These are phyloP conservation scores for Alternaria postmessia DNA, from an alignment of 2,329 filamentous ascomycete genomes.

Conservation along the genomic window DNA sequence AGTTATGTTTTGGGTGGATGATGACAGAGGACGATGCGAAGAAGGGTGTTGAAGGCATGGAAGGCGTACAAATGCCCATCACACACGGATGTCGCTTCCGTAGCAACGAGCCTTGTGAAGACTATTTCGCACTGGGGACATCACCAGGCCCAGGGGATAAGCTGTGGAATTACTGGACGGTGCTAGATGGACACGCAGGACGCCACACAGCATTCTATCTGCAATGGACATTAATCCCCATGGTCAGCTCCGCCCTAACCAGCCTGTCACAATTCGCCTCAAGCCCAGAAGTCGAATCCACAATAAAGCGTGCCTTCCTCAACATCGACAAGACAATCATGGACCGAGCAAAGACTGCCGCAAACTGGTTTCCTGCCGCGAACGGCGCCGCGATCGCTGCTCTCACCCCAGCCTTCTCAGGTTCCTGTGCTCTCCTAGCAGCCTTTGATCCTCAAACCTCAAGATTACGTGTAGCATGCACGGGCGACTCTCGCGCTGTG, in stretches of 20 bases:
- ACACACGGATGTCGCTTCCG: constrained; percentile 43
- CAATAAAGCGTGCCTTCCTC: constrained; percentile 66
- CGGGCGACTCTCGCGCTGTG: constrained; percentile 73
- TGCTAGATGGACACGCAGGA: constrained; percentile 62
- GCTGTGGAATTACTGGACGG: constrained; percentile 52
- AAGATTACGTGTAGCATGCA: constrained; percentile 69
- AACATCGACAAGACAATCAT: constrained; percentile 67
- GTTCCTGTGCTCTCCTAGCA: constrained; percentile 71
- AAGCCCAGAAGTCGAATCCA: constrained; percentile 59
- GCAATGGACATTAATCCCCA: constrained; percentile 54
- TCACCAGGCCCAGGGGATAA: constrained; percentile 38
- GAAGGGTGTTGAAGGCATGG: constrained; percentile 19
- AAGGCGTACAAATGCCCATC: constrained; percentile 33
- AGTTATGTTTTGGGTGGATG: constrained; percentile 39
- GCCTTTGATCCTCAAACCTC: constrained; percentile 65
- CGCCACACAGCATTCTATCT: constrained; percentile 54
- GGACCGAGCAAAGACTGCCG: constrained; percentile 47
- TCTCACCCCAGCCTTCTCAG: constrained; percentile 55
- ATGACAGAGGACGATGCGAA: constrained; percentile 36
- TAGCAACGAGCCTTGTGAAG: constrained; percentile 46
- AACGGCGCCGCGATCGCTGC: constrained; percentile 36
- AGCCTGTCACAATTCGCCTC: constrained; percentile 44
- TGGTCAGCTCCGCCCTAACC: constrained; percentile 51
- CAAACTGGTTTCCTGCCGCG: constrained; percentile 50
- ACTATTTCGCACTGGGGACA: constrained; percentile 41